Evolutionary conservation across 768 basidiomycete genomes (phyloP), one percentile per base, ranked within the genome.

Genomic region (Suillus lakei): DNA sequence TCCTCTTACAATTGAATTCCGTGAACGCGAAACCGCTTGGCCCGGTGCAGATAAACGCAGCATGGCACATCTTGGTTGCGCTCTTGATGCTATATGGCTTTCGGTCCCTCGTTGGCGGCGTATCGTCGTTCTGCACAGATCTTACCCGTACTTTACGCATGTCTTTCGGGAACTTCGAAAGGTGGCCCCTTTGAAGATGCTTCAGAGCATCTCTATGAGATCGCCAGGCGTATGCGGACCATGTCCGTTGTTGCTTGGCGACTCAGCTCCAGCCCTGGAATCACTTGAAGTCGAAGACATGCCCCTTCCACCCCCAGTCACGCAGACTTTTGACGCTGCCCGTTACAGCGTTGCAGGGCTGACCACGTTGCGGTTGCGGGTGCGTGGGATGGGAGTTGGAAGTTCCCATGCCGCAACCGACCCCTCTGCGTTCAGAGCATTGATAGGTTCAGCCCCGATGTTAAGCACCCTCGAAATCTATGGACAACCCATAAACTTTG

Each of bases 371-470:
- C 56, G 56, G 7, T 26, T 58, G 56, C 56, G 56, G 2, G 36
- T 39, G 56, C 56, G 23, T 58, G 36, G 56, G 23, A 39, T 38
- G 56, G 15, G 38, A 39, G 56, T 10, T 58, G 56, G 56, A 38
- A 60, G 26, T n/a, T 44, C 48, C 9, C 62, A 43, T 41, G 56
- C 56, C 16, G 62, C 54, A 34, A 63, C 43, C 62, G 62, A 63
- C 21, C 23, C 56, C 26, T 63, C 55, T 39, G 28, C 43, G 18
- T 63, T 63, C 34, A 54, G 36, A 58, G 38, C 43, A n/a, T 41
- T 63, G 46, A 60, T 60, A 38, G 30, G 30, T 26, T 41, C 53
- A 10, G 62, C 62, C 23, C 62, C 62, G 21, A 63, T 58, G 30
- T 43, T 63, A n/a, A 63, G 23, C 28, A 39, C 32, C 43, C 32